These are phyloP conservation scores for Alternaria infectoria DNA, from an alignment of 2,329 filamentous ascomycete species.

Conservation along the genomic window DNA sequence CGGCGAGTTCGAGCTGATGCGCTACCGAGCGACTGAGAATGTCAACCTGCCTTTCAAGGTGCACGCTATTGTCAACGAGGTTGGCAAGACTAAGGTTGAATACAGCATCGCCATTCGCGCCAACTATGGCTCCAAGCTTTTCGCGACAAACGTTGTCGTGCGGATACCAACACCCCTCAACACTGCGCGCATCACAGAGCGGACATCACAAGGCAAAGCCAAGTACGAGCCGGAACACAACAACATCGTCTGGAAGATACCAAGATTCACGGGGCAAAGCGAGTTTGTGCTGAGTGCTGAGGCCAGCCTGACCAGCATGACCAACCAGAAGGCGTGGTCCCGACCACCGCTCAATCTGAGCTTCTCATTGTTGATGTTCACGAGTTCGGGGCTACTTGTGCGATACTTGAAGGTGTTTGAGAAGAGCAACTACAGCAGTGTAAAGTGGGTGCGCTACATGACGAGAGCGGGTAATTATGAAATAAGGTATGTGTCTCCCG, in stretches of 20 bases:
- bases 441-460: conserved; percentile 99
- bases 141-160: conserved; percentile 94
- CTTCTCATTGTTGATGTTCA: conserved; percentile 98
- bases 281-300: conserved; percentile 96
- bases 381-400: conserved; percentile 88
- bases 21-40: conserved; percentile 96
- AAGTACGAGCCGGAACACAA: conserved; percentile 99
- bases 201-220: conserved; percentile 93
- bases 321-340: conserved; percentile 96
- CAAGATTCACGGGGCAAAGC: conserved; percentile 96
- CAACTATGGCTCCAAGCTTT: conserved; percentile 95
- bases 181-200: conserved; percentile 90
- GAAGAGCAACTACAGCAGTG: conserved; percentile 97
- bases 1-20: conserved; percentile 98
- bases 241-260: conserved; percentile 98
- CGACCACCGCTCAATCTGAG: conserved; percentile 88
- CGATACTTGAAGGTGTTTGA: conserved; percentile 98
- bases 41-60: conserved; percentile 99
- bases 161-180: conserved; percentile 96
- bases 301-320: conserved; percentile 93
- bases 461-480: conserved; percentile 97
- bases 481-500: conserved; percentile 68
- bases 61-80: conserved; percentile 96
- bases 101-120: conserved; percentile 98
- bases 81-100: conserved; percentile 96